Conservation (phyloP, 2,329 filamentous ascomycete species). For the Pseudogymnoascus sp. region DNA sequence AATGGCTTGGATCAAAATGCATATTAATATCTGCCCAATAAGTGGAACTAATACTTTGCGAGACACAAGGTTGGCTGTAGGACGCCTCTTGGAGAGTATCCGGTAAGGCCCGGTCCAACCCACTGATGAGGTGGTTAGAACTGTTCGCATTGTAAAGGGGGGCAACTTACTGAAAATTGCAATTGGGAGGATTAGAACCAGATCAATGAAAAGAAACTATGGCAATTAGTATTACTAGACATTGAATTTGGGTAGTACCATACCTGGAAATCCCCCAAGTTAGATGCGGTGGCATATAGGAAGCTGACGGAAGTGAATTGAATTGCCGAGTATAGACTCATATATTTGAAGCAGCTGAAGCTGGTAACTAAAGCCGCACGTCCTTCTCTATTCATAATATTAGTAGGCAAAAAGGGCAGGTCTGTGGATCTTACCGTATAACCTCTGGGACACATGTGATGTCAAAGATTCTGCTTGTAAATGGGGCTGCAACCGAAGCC, state of each 20-base stretch:
- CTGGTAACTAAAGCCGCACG: constrained; percentile 93
- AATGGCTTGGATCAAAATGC: constrained; percentile 65
- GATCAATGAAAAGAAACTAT: constrained; percentile 86
- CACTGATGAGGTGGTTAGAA: constrained; percentile 42
- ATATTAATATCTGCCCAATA: constrained; percentile 78
- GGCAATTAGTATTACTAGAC: constrained; percentile 5
- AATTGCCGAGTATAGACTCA: constrained; percentile 98
- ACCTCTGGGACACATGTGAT: constrained; percentile 92
- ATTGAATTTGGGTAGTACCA: background rate
- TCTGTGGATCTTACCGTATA: constrained; percentile 51
- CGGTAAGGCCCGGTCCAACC: constrained; percentile 86
- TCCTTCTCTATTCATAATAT: constrained; percentile 53
- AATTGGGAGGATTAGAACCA: constrained; percentile 86
- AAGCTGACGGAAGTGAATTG: constrained; percentile 98
- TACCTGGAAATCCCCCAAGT: constrained; percentile 89
- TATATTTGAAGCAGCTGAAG: constrained; percentile 99
- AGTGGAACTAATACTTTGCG: constrained; percentile 85
- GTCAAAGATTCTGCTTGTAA: constrained; percentile 91
- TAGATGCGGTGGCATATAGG: constrained; percentile 85
- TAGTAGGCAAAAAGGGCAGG: constrained; percentile 9
- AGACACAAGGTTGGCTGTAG: constrained; percentile 85
- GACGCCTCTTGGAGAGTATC: constrained; percentile 69
- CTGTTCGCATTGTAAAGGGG: background rate
- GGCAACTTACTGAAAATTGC: constrained; percentile 72
- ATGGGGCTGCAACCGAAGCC: constrained; percentile 94